phyloP scores from a whole-genome alignment of 495 filamentous ascomycete species.

The Neohortaea acidophila region DNA sequence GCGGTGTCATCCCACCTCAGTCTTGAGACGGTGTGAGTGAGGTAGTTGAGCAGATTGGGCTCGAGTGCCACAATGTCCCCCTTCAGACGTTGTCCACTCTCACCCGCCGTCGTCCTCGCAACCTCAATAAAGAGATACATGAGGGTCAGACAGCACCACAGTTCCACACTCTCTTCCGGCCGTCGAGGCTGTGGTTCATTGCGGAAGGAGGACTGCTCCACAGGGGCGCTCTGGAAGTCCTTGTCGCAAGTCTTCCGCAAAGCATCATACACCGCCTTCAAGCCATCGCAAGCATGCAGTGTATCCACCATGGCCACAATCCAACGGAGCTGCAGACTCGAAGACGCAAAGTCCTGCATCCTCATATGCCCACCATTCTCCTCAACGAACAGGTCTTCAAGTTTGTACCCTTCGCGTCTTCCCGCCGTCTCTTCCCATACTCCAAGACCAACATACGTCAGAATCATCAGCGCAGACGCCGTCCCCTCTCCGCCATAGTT shows the following conservation, averaged over 20 bases:
- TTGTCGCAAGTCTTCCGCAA: constrained; percentile 7
- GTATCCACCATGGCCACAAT: constrained; percentile 23
- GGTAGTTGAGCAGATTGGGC: constrained; percentile 52
- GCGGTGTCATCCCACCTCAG: constrained; percentile 77
- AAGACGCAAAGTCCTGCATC: constrained; percentile 5
- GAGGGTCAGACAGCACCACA: constrained; percentile 28
- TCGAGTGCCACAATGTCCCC: constrained; percentile 32
- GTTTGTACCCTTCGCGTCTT: constrained; percentile 1
- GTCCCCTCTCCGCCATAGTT: constrained; percentile 10
- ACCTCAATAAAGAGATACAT: constrained; percentile 27
- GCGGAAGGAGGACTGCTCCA: neutral
- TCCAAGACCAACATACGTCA: constrained; percentile 65
- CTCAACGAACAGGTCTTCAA: constrained; percentile 10
- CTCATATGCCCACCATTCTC: constrained; percentile 1
- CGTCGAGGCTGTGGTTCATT: constrained; percentile 8
- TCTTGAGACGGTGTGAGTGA: constrained; percentile 59
- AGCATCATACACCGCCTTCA: constrained; percentile 18
- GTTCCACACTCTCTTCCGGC: constrained; percentile 23
- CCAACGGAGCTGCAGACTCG: constrained; percentile 21
- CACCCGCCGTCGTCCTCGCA: constrained; percentile 21
- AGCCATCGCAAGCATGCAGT: constrained; percentile 19
- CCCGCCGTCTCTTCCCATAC: constrained; percentile 64
- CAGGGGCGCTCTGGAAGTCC: constrained; percentile 2
- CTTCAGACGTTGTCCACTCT: constrained; percentile 15
- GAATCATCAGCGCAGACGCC: constrained; percentile 44